phyloP scores from a whole-genome alignment of 2,329 filamentous ascomycete species.

The Neospermospora avenae region DNA sequence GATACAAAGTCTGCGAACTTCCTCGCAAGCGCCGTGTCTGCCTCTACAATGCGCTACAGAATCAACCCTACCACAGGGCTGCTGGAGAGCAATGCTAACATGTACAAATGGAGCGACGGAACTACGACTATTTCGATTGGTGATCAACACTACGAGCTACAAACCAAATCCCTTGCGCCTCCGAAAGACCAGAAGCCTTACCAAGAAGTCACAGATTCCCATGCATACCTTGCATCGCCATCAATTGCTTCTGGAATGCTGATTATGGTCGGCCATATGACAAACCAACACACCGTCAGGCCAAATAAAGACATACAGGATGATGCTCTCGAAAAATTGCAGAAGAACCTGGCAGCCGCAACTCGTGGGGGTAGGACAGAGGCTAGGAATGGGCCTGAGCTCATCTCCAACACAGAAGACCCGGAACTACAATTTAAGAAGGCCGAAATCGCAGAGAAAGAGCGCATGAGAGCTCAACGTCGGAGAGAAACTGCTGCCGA shows the following conservation, averaged over 20 bases:
- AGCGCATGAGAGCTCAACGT: slow-evolving; percentile 63
- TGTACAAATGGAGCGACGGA: slow-evolving; percentile 77
- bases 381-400: slow-evolving; percentile 57
- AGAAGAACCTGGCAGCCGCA: slow-evolving; percentile 63
- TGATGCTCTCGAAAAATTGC: slow-evolving; percentile 66
- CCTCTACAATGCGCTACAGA: slow-evolving; percentile 67
- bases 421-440: slow-evolving; percentile 72
- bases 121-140: slow-evolving; percentile 74
- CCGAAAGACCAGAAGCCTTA: slow-evolving; percentile 51
- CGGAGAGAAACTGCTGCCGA: slow-evolving; percentile 66
- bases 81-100: slow-evolving; percentile 70
- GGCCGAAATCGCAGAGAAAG: slow-evolving; percentile 72
- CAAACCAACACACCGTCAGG: slow-evolving; percentile 66
- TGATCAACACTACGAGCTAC: slow-evolving; percentile 71
- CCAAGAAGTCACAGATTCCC: slow-evolving; percentile 65
- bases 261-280: slow-evolving; percentile 72
- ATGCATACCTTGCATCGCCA: slow-evolving; percentile 73
- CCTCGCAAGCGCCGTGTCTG: slow-evolving; percentile 53
- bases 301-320: slow-evolving; percentile 67
- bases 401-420: slow-evolving; percentile 69
- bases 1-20: slow-evolving; percentile 46
- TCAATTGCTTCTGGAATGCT: slow-evolving; percentile 65
- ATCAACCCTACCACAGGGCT: slow-evolving; percentile 61
- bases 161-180: slow-evolving; percentile 67
- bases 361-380: slow-evolving; percentile 53